A percentile compares a stretch with the other conserved stretches of the same genome.
phyloP scores from a whole-genome alignment of 2,329 filamentous ascomycete genomes.

The Calonectria crousiana region DNA sequence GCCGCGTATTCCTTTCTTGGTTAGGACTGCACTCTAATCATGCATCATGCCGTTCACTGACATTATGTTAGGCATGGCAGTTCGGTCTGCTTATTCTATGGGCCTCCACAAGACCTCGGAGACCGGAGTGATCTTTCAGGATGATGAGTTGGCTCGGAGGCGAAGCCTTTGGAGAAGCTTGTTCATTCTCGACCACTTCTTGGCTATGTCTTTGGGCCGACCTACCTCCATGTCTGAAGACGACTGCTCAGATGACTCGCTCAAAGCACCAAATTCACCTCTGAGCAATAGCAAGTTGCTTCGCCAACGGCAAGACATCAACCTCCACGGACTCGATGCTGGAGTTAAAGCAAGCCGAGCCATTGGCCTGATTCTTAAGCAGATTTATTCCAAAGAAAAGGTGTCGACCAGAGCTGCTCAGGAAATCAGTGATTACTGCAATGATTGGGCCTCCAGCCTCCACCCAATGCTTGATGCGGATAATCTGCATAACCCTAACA shows the following conservation, averaged over 20 bases:
- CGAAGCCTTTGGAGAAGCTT: slow-evolving; percentile 74
- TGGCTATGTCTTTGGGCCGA: slow-evolving; percentile 72
- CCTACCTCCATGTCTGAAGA: slow-evolving; percentile 72
- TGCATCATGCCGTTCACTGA: background rate
- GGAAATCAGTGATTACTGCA: slow-evolving; percentile 60
- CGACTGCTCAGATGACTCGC: slow-evolving; percentile 67
- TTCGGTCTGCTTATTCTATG: slow-evolving; percentile 71
- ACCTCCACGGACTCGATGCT: slow-evolving; percentile 59
- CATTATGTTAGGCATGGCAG: slow-evolving; percentile 66
- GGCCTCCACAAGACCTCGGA: slow-evolving; percentile 71
- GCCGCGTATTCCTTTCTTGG: slow-evolving; percentile 73
- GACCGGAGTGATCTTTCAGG: slow-evolving; percentile 65
- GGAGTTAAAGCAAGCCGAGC: slow-evolving; percentile 69
- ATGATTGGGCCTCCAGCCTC: slow-evolving; percentile 46
- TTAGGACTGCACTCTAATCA: slow-evolving; percentile 43
- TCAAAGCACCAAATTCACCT: slow-evolving; percentile 49
- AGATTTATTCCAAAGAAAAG: slow-evolving; percentile 70
- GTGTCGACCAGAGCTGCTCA: slow-evolving; percentile 69
- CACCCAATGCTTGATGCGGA: slow-evolving; percentile 62
- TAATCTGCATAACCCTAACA: slow-evolving; percentile 13
- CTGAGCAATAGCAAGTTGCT: slow-evolving; percentile 11
- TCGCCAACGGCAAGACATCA: slow-evolving; percentile 4
- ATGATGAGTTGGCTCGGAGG: slow-evolving; percentile 59
- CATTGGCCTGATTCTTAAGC: slow-evolving; percentile 69
- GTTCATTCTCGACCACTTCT: slow-evolving; percentile 73